These are phyloP conservation scores for Glarea lozoyensis DNA, from an alignment of 495 filamentous ascomycete genomes.

Conservation along the genomic window DNA sequence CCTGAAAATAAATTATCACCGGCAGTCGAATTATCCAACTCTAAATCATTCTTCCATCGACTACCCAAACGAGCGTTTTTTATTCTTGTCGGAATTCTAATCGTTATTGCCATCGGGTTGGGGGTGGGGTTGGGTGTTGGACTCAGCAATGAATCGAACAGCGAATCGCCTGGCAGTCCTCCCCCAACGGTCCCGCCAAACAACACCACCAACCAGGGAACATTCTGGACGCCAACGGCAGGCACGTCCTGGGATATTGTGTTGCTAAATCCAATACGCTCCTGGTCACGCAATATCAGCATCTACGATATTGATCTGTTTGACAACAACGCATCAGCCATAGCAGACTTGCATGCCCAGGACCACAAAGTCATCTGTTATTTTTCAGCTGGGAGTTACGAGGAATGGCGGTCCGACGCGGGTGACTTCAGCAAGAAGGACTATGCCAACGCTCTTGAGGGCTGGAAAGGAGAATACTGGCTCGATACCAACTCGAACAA, in stretches of 20 bases:
- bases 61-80: not conserved
- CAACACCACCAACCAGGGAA: constrained; percentile 19
- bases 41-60: not conserved
- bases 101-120: constrained; percentile 40
- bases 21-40: not conserved
- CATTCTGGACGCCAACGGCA: constrained; percentile 38
- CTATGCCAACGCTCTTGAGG: constrained; percentile 42
- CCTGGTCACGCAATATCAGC: constrained; percentile 29
- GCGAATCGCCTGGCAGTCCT: not conserved
- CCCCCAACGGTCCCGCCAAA: not conserved
- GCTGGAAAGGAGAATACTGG: constrained; percentile 62
- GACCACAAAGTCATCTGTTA: constrained; percentile 62
- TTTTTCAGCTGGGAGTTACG: constrained; percentile 52
- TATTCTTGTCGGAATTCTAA: constrained; percentile 6
- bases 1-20: too few relatives aligned
- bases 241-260: constrained; percentile 49
- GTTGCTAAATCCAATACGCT: constrained; percentile 35
- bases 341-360: constrained; percentile 35
- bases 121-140: constrained; percentile 45
- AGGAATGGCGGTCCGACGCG: constrained; percentile 49
- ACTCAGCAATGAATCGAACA: constrained; percentile 22
- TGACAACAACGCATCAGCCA: constrained; percentile 34
- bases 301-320: constrained; percentile 60
- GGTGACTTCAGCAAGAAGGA: constrained; percentile 40
- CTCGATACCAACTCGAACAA: constrained; percentile 45